Evolutionary conservation across 2,329 filamentous ascomycete genomes (phyloP), one percentile per base, ranked within the genome.

Genomic region (Thermomyces lanuginosus): DNA sequence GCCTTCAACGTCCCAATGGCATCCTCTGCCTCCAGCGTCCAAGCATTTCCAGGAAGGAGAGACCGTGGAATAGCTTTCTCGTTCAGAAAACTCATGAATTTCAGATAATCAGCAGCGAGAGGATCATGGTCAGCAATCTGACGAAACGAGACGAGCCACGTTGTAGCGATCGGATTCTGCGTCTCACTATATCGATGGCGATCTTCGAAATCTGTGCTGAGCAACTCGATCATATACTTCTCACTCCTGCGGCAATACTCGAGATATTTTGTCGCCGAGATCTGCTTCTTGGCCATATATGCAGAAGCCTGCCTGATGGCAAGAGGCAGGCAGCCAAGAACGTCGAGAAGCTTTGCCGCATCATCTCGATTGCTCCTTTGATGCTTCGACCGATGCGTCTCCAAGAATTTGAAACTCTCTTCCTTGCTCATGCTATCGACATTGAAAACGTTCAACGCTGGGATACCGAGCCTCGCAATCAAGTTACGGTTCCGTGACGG

Each of bases 221-320:
- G 36, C 1, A 57, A 24, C 11, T 40, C 34, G 4, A 50, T 33
- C 5, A 38, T 30, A 7, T 53, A 39, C 8, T 54, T 10, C 4
- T 56, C 40, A 0, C 46, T 47, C 4, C 34, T 37, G 4, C 30
- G 29, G 10, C 35, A 19, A 18, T 31, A 23, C 23, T 12, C 18
- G 8, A 35, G 19, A 24, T 38, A 38, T 5, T 25, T 38, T 6
- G 22, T 9, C 15, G 47, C 26, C 2, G 35, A 21, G 14, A 38
- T 44, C 5, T 22, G 30, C 13, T 40, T 46, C 13, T 12, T 35
- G 16, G 51, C 55, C 9, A 63, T 40, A 24, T 57, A 62, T 3
- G 55, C 53, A 4, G 49, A 44, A 2, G 57, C 51, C 38, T 60
- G 48, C 1, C 38, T 41, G 11, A 58, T 58, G 8, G 51, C 54